Percentiles rank a stretch among this genome's conserved stretches.
phyloP scores from a whole-genome alignment of 805 yeast genomes.

The Kodamaea hsintzibuensis region DNA sequence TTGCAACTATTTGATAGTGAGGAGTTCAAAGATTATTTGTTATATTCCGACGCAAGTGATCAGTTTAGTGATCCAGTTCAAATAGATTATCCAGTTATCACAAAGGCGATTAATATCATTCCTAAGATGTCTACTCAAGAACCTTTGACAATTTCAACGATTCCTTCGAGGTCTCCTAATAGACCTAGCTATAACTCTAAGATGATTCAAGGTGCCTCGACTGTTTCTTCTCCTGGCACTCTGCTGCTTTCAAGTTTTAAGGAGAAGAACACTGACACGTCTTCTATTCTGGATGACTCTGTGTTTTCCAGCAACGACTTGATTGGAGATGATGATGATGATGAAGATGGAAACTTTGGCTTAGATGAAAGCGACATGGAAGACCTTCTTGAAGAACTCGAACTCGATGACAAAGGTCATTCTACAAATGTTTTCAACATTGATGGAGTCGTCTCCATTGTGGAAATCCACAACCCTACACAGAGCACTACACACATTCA shows the following conservation, averaged over 20 bases:
- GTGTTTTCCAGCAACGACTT: conserved; percentile 13
- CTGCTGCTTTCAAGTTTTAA: conserved; percentile 22
- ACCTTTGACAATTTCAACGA: background rate
- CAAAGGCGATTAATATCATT: background rate
- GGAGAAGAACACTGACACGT: conserved; percentile 11
- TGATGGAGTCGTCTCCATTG: conserved; percentile 26
- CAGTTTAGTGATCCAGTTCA: background rate
- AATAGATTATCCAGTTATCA: background rate
- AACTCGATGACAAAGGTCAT: conserved; percentile 17
- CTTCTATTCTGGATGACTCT: conserved; percentile 16
- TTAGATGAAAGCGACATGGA: conserved; percentile 17
- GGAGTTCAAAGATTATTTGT: conserved; percentile 8
- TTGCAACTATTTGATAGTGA: background rate
- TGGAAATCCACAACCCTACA: conserved; percentile 12
- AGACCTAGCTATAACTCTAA: background rate
- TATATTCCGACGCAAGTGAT: conserved; percentile 2
- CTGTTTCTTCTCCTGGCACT: conserved; percentile 14
- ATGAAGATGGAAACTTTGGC: conserved; percentile 7
- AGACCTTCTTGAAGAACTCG: conserved; percentile 21
- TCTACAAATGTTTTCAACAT: conserved; percentile 20
- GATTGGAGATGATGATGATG: background rate
- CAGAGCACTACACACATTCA: conserved; percentile 2
- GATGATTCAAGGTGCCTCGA: background rate
- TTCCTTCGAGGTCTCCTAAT: conserved; percentile 9
- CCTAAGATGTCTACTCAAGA: background rate